Conservation (phyloP, 1,139 yeast genomes). For the Yamadazyma dushanensis region DNA sequence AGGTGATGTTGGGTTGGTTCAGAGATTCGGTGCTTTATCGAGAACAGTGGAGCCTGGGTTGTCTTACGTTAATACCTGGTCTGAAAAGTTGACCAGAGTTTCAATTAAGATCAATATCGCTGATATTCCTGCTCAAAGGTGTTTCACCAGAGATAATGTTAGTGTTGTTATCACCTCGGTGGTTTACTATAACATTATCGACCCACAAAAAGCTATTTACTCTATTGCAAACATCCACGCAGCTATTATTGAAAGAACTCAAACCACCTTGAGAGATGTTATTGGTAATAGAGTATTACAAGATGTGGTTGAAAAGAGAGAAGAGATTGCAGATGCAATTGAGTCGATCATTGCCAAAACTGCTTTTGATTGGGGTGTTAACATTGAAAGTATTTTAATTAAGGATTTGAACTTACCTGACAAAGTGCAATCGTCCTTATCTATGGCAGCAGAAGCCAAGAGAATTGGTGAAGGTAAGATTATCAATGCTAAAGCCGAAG, state of each 20-base stretch:
- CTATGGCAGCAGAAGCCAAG: slow-evolving; percentile 77
- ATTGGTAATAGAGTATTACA: slow-evolving; percentile 67
- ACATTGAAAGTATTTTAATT: slow-evolving; percentile 66
- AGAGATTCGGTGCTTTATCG: slow-evolving; percentile 67
- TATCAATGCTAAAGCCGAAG: slow-evolving; percentile 75
- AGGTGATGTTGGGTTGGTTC: slow-evolving; percentile 71
- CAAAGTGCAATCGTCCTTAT: slow-evolving; percentile 60
- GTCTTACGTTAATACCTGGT: slow-evolving; percentile 62
- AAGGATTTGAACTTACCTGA: slow-evolving; percentile 63
- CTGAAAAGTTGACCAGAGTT: slow-evolving; percentile 55
- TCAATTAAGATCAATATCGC: slow-evolving; percentile 60
- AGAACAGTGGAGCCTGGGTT: slow-evolving; percentile 73
- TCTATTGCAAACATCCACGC: slow-evolving; percentile 55
- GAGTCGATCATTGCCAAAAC: slow-evolving; percentile 63
- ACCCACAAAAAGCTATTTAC: slow-evolving; percentile 68
- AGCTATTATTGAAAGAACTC: slow-evolving; percentile 71
- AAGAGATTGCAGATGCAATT: slow-evolving; percentile 68
- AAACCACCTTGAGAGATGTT: slow-evolving; percentile 73
- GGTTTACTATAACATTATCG: slow-evolving; percentile 64
- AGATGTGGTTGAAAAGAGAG: slow-evolving; percentile 75
- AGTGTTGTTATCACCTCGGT: slow-evolving; percentile 63
- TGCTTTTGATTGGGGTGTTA: slow-evolving; percentile 73
- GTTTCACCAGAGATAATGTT: slow-evolving; percentile 73
- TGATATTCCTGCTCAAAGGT: slow-evolving; percentile 67
- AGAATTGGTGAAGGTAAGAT: slow-evolving; percentile 79